Conservation (phyloP, 23 red algal genomes). For the Gracilaria domingensis region DNA sequence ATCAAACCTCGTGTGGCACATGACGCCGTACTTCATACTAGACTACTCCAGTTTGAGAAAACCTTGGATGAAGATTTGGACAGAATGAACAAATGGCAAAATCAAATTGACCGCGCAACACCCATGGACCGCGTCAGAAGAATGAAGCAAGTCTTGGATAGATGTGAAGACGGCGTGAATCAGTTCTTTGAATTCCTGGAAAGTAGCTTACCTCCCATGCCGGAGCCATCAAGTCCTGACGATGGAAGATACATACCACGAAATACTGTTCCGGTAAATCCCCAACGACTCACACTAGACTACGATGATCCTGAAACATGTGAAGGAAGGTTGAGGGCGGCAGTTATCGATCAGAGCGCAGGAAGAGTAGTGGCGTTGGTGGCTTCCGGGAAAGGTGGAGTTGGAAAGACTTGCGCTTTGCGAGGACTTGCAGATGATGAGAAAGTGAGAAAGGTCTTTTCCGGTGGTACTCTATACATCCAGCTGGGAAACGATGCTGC, state of each 20-base stretch:
- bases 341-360: background rate
- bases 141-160: background rate
- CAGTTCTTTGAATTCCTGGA: background rate
- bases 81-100: background rate
- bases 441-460: too few relatives aligned
- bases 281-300: background rate
- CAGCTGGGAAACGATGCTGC: too few relatives aligned
- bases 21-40: constrained; percentile 1
- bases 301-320: background rate
- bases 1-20: background rate
- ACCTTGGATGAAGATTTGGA: constrained; percentile 10
- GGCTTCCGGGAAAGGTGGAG: too few relatives aligned
- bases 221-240: background rate
- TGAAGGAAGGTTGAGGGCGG: background rate
- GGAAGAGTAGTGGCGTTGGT: too few relatives aligned
- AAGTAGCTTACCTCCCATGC: background rate
- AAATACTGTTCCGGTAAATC: background rate
- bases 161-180: background rate
- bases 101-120: background rate
- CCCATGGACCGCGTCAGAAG: background rate
- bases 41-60: background rate
- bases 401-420: too few relatives aligned
- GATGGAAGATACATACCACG: background rate
- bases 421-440: too few relatives aligned
- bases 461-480: too few relatives aligned